A percentile compares a stretch with the other conserved stretches of the same genome.
Evolutionary conservation across 73 alveolate genomes (phyloP).

Genomic region (Paramecium biaurelia): DNA sequence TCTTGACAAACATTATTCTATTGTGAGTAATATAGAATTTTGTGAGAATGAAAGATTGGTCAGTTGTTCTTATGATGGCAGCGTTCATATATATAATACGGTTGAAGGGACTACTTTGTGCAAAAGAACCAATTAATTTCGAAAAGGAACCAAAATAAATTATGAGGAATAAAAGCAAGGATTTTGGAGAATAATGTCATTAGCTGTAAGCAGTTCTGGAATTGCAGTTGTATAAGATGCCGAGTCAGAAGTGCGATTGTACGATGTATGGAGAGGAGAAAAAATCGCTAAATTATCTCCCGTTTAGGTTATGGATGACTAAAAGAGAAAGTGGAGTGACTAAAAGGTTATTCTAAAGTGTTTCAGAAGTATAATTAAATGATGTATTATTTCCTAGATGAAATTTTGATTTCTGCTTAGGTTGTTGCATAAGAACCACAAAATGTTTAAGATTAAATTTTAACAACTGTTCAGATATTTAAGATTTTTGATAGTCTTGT

Average conservation of each 20-base stretch:
- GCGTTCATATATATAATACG: slow-evolving; percentile 43
- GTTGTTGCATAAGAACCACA: background rate
- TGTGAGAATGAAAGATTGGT: slow-evolving; percentile 54
- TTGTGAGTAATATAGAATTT: slow-evolving; percentile 44
- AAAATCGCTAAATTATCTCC: slow-evolving; percentile 55
- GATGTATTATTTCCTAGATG: background rate
- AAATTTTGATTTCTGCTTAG: slow-evolving; percentile 8
- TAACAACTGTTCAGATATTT: slow-evolving; percentile 33
- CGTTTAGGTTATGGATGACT: slow-evolving; percentile 16
- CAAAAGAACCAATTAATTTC: slow-evolving; percentile 58
- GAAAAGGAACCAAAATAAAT: slow-evolving; percentile 41
- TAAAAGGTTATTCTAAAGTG: background rate
- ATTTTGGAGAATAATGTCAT: slow-evolving; percentile 9
- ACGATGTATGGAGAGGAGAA: slow-evolving; percentile 62
- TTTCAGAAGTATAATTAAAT: background rate
- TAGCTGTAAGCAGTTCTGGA: slow-evolving; percentile 52
- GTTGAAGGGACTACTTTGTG: slow-evolving; percentile 45
- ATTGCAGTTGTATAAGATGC: slow-evolving; percentile 55
- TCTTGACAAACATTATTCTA: slow-evolving; percentile 32
- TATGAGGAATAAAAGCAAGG: slow-evolving; percentile 47
- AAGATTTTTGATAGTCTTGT: slow-evolving; percentile 57
- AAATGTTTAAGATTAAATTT: background rate
- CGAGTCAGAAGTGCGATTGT: slow-evolving; percentile 18
- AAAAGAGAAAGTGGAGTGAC: slow-evolving; percentile 39
- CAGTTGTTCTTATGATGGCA: slow-evolving; percentile 56